Evolutionary conservation across 2,329 filamentous ascomycete genomes (phyloP).

Genomic region (Akanthomyces muscarius): DNA sequence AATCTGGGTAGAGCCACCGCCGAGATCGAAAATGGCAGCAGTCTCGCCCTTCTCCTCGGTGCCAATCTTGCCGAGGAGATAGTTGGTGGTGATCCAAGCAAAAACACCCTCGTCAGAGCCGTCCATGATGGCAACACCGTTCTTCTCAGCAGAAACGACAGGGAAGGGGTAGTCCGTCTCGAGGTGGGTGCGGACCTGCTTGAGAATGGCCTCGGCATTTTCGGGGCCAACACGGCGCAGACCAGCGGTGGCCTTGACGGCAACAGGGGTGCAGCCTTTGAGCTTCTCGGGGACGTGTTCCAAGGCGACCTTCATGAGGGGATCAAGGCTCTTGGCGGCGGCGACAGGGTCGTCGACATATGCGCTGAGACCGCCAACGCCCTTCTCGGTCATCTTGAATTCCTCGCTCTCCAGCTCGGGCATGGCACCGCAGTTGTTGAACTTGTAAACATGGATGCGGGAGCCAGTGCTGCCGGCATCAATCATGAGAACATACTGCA

Average conservation of each 20-base stretch:
- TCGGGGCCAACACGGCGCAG: constrained; percentile 80
- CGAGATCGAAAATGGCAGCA: constrained; percentile 92
- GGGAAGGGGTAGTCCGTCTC: constrained; percentile 93
- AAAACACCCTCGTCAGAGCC: constrained; percentile 96
- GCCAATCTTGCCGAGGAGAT: constrained; percentile 95
- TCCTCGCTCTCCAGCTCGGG: constrained; percentile 85
- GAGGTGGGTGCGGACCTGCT: constrained; percentile 76
- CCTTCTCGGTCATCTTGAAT: constrained; percentile 91
- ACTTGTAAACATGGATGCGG: constrained; percentile 93
- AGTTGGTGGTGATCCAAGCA: constrained; percentile 99
- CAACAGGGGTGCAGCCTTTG: constrained; percentile 86
- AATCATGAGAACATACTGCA: constrained; percentile 98
- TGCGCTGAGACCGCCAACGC: constrained; percentile 77
- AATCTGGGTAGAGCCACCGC: constrained; percentile 95
- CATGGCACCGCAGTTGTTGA: constrained; percentile 71
- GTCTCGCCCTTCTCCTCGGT: constrained; percentile 85
- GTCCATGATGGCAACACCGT: constrained; percentile 95
- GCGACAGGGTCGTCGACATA: constrained; percentile 82
- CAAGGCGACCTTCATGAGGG: constrained; percentile 82
- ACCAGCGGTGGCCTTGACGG: constrained; percentile 97
- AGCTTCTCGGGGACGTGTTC: constrained; percentile 80
- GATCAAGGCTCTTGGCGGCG: constrained; percentile 85
- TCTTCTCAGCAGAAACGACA: constrained; percentile 77
- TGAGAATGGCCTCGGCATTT: constrained; percentile 77
- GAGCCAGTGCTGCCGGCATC: constrained; percentile 97